These are phyloP conservation scores for Smithsoniella earleae DNA, from an alignment of 163 green algal species.

Conservation along the genomic window DNA sequence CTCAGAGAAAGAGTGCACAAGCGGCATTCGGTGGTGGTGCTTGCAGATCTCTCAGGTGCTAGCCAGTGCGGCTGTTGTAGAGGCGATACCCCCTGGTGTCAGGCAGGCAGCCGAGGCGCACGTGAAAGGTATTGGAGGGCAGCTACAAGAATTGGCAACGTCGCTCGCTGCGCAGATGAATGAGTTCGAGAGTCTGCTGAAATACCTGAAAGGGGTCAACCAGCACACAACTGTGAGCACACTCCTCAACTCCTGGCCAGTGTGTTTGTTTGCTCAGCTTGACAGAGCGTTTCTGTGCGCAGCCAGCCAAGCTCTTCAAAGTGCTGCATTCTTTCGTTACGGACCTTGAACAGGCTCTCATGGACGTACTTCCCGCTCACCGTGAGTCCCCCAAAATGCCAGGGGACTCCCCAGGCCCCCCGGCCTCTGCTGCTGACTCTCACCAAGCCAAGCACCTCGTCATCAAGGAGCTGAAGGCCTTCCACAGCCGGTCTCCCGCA, in stretches of 20 bases:
- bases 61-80: too few species aligned
- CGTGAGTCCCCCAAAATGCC: neutral
- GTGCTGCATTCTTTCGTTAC: slow-evolving; percentile 20
- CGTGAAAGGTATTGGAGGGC: neutral
- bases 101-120: neutral
- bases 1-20: too few species aligned
- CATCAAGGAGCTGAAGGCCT: slow-evolving; percentile 9
- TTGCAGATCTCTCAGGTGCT: too few species aligned
- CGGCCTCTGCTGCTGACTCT: neutral
- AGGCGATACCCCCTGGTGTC: neutral
- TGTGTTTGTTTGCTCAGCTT: neutral
- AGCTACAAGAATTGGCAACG: neutral
- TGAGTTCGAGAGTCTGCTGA: neutral
- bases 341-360: slow-evolving; percentile 4
- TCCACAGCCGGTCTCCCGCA: neutral
- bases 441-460: neutral
- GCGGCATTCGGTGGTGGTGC: too few species aligned
- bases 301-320: slow-evolving; percentile 13
- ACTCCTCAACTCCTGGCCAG: neutral
- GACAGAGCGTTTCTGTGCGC: neutral
- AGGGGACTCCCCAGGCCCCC: too few species aligned
- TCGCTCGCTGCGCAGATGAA: neutral
- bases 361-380: neutral
- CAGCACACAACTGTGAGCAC: neutral
- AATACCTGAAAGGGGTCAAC: slow-evolving; percentile 22